A percentile compares a stretch with the other conserved stretches of the same genome.
These are phyloP conservation scores for Lasiosphaeria miniovina DNA, from an alignment of 495 filamentous ascomycete genomes.

Conservation along the genomic window DNA sequence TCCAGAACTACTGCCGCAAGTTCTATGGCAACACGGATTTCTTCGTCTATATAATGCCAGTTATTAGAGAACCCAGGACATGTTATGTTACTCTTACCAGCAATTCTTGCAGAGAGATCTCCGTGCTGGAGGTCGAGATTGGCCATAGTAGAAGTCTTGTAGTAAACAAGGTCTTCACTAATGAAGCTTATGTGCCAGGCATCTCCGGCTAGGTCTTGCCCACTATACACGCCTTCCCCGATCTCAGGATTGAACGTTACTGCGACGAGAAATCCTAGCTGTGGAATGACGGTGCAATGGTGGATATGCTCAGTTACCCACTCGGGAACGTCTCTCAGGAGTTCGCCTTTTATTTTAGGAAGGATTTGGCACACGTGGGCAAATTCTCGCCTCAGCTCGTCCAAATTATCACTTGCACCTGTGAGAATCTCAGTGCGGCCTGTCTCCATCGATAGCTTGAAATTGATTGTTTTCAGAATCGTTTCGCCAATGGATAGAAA, in stretches of 20 bases:
- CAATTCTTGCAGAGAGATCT: conserved; percentile 79
- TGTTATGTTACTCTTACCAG: conserved; percentile 51
- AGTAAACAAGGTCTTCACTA: conserved; percentile 71
- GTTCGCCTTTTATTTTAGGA: conserved; percentile 57
- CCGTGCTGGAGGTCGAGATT: conserved; percentile 81
- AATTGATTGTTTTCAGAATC: conserved; percentile 77
- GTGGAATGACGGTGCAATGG: conserved; percentile 80
- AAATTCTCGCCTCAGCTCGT: conserved; percentile 72
- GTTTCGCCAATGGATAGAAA: conserved; percentile 64
- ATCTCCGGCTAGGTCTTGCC: conserved; percentile 51
- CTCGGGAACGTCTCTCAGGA: conserved; percentile 62
- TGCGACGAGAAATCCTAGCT: conserved; percentile 84
- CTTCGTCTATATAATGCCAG: conserved; percentile 59
- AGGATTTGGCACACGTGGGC: conserved; percentile 74
- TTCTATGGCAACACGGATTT: conserved; percentile 84
- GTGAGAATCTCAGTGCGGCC: conserved; percentile 69
- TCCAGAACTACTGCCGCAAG: conserved; percentile 70
- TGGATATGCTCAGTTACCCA: conserved; percentile 51
- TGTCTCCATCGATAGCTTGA: conserved; percentile 71
- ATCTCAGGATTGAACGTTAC: conserved; percentile 62
- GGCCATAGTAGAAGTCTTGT: conserved; percentile 81
- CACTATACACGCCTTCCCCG: conserved; percentile 64
- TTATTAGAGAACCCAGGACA: not conserved
- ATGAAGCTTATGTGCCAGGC: conserved; percentile 78
- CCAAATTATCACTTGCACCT: conserved; percentile 73